Evolutionary conservation across 129 eudicot species (phyloP), one percentile per base, ranked within the genome.

Genomic region (Chrysanthemum makinoi): DNA sequence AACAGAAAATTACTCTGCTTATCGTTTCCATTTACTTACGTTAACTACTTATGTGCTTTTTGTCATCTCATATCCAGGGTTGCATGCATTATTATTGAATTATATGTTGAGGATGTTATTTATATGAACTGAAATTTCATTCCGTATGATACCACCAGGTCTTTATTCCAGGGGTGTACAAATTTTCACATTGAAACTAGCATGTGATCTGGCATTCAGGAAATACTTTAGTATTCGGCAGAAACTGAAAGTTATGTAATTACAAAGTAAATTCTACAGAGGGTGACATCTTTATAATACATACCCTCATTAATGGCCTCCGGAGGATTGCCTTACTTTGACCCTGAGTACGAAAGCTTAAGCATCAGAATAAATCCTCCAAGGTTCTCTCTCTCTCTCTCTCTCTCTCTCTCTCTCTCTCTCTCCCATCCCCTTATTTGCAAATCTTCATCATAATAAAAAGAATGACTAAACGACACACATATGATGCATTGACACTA

Each of bases 301-400:
- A 55, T 57, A 72, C 76, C 13, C 60, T 65, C 73, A 39, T 71
- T 39, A 66, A 90, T 88, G 95, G 90, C 85, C 62, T 76, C 84
- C 15, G 80, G 77, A 66, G 86, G 88, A 59, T 82, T 86, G 83
- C 88, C 97, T 43, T 91, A 91, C 85, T 91, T 91, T 81, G 97
- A 91, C 84, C 97, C 97, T 16, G 97, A 91, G 70, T 91, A 91
- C 51, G 96, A 91, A 79, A 88, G 85, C 51, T 79, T 91, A 76
- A 91, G 94, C 87, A 79, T 83, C 86, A 81, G 94, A 81, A 91
- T 91, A 79, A 88, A 91, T 64, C 97, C 97, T 82, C 97, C 97
- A 73, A 90, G 93, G 97, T 90, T 73, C 46, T 59, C 66, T 50
- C 74, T 72, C 77, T 57, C 79, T 55, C 66, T 69, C 71, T 53